Base-by-base conservation (phyloP, 805 yeast genomes). In the Yamadazyma sp. region DNA sequence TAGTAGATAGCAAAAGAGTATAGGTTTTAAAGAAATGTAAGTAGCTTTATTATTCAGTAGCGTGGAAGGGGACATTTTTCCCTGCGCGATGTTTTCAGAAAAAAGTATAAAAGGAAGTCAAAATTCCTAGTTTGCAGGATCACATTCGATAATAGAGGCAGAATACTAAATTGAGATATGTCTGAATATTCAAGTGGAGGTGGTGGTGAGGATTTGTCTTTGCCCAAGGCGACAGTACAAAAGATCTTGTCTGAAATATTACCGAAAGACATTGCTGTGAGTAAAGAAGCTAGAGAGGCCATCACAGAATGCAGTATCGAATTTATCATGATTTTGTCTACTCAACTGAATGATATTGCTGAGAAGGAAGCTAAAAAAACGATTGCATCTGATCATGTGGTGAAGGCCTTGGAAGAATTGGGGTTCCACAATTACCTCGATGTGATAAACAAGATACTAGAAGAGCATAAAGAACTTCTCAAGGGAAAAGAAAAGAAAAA, bases 351-450 rank as follows among this genome's bases (percentile, higher is more conserved):
- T 53, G 98, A 93, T 45, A 89, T 93, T 48, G 98, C 98, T 1
- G 98, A 93, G 52, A 84, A 84, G 52, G 99, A 93, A 57, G 80
- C 95, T 37, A 93, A 93, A 61, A 93, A 93, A 62, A 93, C 99
- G 2, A 93, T 93, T 29, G 95, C 96, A 0, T 84, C 95, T 2
- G 99, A 93, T 58, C 99, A 93, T 57, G 97, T 93, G 25, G 75
- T 91, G 46, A 84, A 82, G 53, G 97, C 98, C 0, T 66, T 93
- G 30, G 81, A 78, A 44, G 95, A 85, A 52, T 70, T 93, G 38
- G 99, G 95, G 18, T 93, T 88, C 60, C 74, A 73, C 19, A 89
- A 86, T 42, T 93, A 91, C 59, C 71, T 93, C 35, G 90, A 84
- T 23, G 82, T 87, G 18, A 77, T 93, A 30, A 82, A 85, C 52